Conservation (phyloP, 2,329 filamentous ascomycete species). For the Eurotiales sp. region DNA sequence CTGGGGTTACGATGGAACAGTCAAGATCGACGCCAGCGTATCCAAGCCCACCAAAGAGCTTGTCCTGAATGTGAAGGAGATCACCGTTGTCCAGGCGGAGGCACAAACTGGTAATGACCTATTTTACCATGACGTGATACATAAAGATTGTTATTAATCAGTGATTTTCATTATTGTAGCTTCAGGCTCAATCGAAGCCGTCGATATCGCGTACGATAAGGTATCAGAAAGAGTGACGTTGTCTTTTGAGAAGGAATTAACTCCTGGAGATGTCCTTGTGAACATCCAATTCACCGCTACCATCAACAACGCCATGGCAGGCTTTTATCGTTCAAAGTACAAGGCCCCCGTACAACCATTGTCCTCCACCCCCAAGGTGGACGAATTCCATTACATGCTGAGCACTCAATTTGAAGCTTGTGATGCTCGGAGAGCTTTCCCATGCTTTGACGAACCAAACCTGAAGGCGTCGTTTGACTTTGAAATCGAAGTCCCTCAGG, state of each 20-base stretch:
- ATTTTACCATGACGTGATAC: neutral
- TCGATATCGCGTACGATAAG: slow-evolving; percentile 72
- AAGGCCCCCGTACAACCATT: slow-evolving; percentile 71
- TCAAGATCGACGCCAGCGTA: slow-evolving; percentile 75
- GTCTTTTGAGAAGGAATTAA: slow-evolving; percentile 68
- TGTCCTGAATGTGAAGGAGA: slow-evolving; percentile 77
- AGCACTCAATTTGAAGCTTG: slow-evolving; percentile 98
- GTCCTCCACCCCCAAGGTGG: slow-evolving; percentile 71
- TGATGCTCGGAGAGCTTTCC: slow-evolving; percentile 90
- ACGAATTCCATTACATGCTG: slow-evolving; percentile 67
- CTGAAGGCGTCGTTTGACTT: slow-evolving; percentile 96
- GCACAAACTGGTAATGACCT: slow-evolving; percentile 30
- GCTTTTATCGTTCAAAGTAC: slow-evolving; percentile 93
- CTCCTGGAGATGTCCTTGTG: slow-evolving; percentile 64
- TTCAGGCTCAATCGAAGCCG: slow-evolving; percentile 46
- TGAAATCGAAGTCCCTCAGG: slow-evolving; percentile 82
- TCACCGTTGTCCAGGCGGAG: slow-evolving; percentile 65
- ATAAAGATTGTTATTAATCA: neutral
- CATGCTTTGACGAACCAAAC: slow-evolving; percentile 97
- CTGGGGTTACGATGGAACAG: slow-evolving; percentile 82
- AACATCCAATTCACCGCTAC: slow-evolving; percentile 72
- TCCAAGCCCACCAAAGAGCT: slow-evolving; percentile 70
- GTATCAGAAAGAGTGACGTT: slow-evolving; percentile 80
- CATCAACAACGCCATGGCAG: slow-evolving; percentile 87
- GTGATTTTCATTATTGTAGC: slow-evolving; percentile 19